These are phyloP conservation scores for Pseudocercospora eumusae DNA, from an alignment of 2,329 filamentous ascomycete genomes.

Conservation along the genomic window DNA sequence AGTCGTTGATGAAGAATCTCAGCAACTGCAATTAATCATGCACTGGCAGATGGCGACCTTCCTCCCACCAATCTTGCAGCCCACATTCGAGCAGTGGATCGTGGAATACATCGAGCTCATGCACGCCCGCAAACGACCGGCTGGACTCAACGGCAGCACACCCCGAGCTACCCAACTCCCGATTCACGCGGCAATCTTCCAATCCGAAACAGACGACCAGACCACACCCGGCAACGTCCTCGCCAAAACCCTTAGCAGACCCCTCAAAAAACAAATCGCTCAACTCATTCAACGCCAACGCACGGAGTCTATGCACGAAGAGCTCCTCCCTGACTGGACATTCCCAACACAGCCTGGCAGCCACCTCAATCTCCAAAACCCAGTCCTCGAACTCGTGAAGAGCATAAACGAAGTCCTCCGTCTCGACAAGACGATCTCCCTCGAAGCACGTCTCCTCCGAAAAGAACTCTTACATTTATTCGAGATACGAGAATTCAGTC, in stretches of 20 bases:
- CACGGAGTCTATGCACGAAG: conserved; percentile 83
- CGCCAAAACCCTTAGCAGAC: conserved; percentile 81
- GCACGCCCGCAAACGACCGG: conserved; percentile 77
- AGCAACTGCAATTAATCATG: conserved; percentile 89
- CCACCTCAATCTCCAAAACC: conserved; percentile 65
- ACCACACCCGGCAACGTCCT: conserved; percentile 64
- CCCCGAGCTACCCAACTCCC: conserved; percentile 63
- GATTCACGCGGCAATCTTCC: conserved; percentile 55
- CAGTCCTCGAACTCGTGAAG: conserved; percentile 88
- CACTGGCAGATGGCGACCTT: conserved; percentile 97
- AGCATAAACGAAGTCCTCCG: conserved; percentile 87
- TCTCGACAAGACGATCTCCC: conserved; percentile 84
- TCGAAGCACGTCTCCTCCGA: conserved; percentile 83
- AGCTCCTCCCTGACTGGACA: conserved; percentile 80
- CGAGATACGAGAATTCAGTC: conserved; percentile 90
- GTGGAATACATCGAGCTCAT: conserved; percentile 94
- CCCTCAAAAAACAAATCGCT: conserved; percentile 83
- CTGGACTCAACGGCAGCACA: conserved; percentile 45
- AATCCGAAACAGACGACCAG: conserved; percentile 61
- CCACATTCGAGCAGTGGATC: conserved; percentile 87
- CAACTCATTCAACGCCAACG: conserved; percentile 81
- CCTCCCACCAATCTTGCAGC: conserved; percentile 75
- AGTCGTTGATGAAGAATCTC: conserved; percentile 73
- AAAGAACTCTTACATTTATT: conserved; percentile 88
- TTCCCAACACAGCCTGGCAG: conserved; percentile 81